These are phyloP conservation scores for Hibiscus mutabilis DNA, from an alignment of 345 rosid genomes.

Conservation along the genomic window DNA sequence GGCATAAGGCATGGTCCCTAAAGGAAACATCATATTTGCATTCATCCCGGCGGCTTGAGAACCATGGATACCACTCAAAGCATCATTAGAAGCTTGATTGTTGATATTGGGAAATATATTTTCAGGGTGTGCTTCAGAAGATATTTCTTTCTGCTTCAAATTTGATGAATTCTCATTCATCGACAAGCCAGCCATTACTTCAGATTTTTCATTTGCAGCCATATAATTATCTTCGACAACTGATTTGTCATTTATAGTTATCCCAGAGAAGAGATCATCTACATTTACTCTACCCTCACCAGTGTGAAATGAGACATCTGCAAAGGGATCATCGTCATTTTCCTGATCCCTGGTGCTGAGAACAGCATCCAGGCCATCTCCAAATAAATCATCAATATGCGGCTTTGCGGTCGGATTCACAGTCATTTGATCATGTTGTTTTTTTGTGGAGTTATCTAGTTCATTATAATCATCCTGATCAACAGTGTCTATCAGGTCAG, in stretches of 20 bases:
- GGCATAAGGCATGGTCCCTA: slow-evolving; percentile 48
- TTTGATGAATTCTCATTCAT: slow-evolving; percentile 35
- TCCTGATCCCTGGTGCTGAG: slow-evolving; percentile 32
- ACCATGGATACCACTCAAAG: slow-evolving; percentile 41
- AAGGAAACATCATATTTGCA: slow-evolving; percentile 42
- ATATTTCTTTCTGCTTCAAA: slow-evolving; percentile 31
- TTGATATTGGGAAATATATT: slow-evolving; percentile 34
- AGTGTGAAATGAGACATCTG: slow-evolving; percentile 75
- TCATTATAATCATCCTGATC: slow-evolving; percentile 41
- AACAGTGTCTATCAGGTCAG: slow-evolving; percentile 77
- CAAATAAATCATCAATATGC: slow-evolving; percentile 65
- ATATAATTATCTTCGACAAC: slow-evolving; percentile 32
- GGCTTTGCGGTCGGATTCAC: slow-evolving; percentile 38
- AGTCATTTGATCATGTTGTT: slow-evolving; percentile 30
- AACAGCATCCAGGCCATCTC: slow-evolving; percentile 39
- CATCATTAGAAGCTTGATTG: slow-evolving; percentile 36
- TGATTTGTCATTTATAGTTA: slow-evolving; percentile 53
- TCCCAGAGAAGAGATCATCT: slow-evolving; percentile 75
- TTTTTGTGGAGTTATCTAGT: slow-evolving; percentile 35
- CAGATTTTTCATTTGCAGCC: slow-evolving; percentile 23
- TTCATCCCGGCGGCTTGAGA: slow-evolving; percentile 39
- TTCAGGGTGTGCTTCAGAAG: slow-evolving; percentile 33
- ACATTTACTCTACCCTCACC: slow-evolving; percentile 30
- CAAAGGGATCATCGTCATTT: slow-evolving; percentile 75
- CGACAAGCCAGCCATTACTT: slow-evolving; percentile 63